Evolutionary conservation across 306 rosid species (phyloP).

Genomic region (Hippophae gyantsensis): DNA sequence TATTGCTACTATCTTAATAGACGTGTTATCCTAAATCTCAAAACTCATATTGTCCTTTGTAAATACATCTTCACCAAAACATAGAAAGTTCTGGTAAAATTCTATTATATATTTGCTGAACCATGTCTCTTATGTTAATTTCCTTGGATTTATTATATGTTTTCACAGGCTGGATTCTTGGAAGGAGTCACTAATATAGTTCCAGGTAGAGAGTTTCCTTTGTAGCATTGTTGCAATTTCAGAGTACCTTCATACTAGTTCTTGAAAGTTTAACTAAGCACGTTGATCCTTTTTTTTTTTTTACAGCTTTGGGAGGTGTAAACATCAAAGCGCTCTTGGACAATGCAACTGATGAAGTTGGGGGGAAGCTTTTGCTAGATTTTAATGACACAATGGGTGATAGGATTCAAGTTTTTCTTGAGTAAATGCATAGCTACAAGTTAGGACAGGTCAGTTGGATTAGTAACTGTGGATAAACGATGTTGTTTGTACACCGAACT

Average conservation of each 20-base stretch:
- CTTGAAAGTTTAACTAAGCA: constrained; percentile 11
- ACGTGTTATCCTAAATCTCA: no score
- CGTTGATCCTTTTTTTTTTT: constrained; percentile 2
- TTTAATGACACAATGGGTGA: constrained; percentile 75
- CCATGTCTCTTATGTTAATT: constrained; percentile 1
- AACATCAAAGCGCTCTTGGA: constrained; percentile 74
- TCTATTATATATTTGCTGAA: not conserved
- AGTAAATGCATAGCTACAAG: constrained; percentile 20
- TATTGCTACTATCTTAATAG: no score
- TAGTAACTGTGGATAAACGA: no score
- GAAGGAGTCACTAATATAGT: constrained; percentile 79
- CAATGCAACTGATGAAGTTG: constrained; percentile 65
- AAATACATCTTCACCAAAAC: no score
- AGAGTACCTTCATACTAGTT: constrained; percentile 3
- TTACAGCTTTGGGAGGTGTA: constrained; percentile 73
- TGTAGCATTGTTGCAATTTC: constrained; percentile 8
- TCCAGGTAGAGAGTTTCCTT: constrained; percentile 54
- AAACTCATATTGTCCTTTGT: no score
- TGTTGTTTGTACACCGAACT: no score
- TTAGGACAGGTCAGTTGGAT: no score
- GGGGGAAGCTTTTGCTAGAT: constrained; percentile 72
- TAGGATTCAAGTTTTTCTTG: constrained; percentile 81
- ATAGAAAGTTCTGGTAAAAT: constrained; percentile 1
- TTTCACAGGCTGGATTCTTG: constrained; percentile 86
- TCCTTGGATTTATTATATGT: constrained; percentile 8